Conservation (phyloP, 768 basidiomycete species). For the Xerocomellus dryophilus region DNA sequence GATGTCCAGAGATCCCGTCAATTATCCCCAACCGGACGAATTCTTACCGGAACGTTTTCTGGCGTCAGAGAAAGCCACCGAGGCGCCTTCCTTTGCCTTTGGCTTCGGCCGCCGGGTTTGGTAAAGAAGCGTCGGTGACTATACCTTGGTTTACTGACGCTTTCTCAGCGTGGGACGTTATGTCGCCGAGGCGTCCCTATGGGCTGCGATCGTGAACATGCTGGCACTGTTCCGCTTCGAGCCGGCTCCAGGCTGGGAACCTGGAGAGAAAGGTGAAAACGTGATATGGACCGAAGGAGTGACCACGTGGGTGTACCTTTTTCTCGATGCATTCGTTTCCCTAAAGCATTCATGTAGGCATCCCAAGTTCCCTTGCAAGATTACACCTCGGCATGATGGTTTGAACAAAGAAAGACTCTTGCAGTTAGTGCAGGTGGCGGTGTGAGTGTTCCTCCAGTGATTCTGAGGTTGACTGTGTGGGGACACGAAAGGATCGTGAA, state of each 20-base stretch:
- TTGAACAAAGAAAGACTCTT: background rate
- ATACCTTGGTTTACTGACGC: background rate
- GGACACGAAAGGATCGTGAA: too few relatives aligned
- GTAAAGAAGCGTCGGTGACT: background rate
- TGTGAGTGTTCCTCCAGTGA: background rate
- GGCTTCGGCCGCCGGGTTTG: slow-evolving; percentile 41
- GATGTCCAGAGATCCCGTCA: slow-evolving; percentile 33
- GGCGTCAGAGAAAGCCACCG: background rate
- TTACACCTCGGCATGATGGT: background rate
- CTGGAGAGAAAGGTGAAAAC: slow-evolving; percentile 1
- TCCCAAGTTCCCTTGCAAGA: background rate
- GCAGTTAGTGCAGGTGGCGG: background rate
- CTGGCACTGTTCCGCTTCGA: slow-evolving; percentile 9
- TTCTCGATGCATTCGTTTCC: background rate
- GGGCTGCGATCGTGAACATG: slow-evolving; percentile 12
- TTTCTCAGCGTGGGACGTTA: slow-evolving; percentile 35
- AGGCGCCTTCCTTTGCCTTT: slow-evolving; percentile 7
- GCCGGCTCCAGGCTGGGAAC: background rate
- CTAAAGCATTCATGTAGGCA: background rate
- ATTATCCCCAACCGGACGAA: slow-evolving; percentile 32
- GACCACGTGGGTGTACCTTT: slow-evolving; percentile 3
- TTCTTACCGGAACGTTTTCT: slow-evolving; percentile 37
- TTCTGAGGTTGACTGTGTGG: too few relatives aligned
- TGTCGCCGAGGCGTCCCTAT: slow-evolving; percentile 37
- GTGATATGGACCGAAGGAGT: slow-evolving; percentile 11